These are phyloP conservation scores for Naegleria fowleri DNA, from an alignment of 208 protist genomes.

Conservation along the genomic window DNA sequence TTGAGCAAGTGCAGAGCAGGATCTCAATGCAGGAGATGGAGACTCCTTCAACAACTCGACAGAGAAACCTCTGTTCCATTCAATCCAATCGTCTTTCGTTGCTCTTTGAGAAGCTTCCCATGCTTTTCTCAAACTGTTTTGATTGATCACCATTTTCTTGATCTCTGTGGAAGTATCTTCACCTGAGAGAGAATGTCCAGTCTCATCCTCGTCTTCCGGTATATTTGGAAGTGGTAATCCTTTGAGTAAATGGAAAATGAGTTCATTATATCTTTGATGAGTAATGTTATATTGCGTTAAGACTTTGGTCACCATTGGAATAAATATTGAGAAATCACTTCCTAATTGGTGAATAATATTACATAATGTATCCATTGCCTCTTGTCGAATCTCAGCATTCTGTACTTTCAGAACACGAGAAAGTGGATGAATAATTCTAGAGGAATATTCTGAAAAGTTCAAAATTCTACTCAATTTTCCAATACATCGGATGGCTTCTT, in stretches of 20 bases:
- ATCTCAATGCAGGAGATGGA: slow-evolving; percentile 67
- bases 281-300: slow-evolving; percentile 20
- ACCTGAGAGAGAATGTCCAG: neutral
- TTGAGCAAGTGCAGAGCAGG: slow-evolving; percentile 61
- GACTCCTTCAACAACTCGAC: slow-evolving; percentile 72
- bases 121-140: slow-evolving; percentile 54
- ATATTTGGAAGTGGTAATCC: neutral
- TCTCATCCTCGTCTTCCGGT: neutral
- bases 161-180: neutral
- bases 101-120: slow-evolving; percentile 64
- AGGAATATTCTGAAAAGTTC: slow-evolving; percentile 58
- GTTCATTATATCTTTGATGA: slow-evolving; percentile 23
- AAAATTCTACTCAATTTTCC: slow-evolving; percentile 44
- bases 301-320: slow-evolving; percentile 59
- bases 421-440: slow-evolving; percentile 66
- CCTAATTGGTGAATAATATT: slow-evolving; percentile 61
- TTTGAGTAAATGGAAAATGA: slow-evolving; percentile 18
- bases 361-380: slow-evolving; percentile 56
- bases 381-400: slow-evolving; percentile 37
- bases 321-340: slow-evolving; percentile 68
- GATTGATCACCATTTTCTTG: slow-evolving; percentile 55
- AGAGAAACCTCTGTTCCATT: slow-evolving; percentile 74
- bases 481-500: slow-evolving; percentile 50
- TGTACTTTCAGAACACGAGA: slow-evolving; percentile 45
- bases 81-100: slow-evolving; percentile 74